These are phyloP conservation scores for Ceratocystis ficicola DNA, from an alignment of 2,329 filamentous ascomycete genomes.

Conservation along the genomic window DNA sequence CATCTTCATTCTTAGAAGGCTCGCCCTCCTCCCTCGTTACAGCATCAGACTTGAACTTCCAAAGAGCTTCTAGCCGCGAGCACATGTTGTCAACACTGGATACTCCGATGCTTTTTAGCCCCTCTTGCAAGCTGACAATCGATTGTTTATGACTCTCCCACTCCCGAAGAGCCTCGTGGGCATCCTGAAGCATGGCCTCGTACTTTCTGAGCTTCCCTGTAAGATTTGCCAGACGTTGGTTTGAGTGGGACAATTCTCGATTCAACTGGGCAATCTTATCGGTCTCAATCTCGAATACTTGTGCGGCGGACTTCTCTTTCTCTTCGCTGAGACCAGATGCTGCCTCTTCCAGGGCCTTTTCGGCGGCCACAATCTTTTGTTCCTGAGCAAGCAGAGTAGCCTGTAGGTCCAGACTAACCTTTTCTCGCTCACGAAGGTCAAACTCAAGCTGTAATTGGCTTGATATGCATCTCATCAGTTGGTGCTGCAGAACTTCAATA, in stretches of 20 bases:
- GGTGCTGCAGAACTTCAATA: slow-evolving; percentile 4
- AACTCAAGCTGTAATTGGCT: slow-evolving; percentile 7
- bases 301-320: background rate
- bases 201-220: slow-evolving; percentile 20
- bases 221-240: slow-evolving; percentile 23
- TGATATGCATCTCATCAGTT: slow-evolving; percentile 14
- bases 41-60: slow-evolving; percentile 7
- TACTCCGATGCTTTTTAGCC: slow-evolving; percentile 11
- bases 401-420: slow-evolving; percentile 7
- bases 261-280: background rate
- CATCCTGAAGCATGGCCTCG: slow-evolving; percentile 16
- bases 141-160: slow-evolving; percentile 20
- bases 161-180: slow-evolving; percentile 16
- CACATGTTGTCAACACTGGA: slow-evolving; percentile 14
- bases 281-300: background rate
- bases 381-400: slow-evolving; percentile 12
- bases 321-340: background rate
- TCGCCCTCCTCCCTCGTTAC: background rate
- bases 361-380: slow-evolving; percentile 11
- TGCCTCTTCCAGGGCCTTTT: background rate
- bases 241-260: slow-evolving; percentile 17
- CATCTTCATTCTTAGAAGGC: background rate
- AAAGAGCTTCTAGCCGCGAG: slow-evolving; percentile 13
- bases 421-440: slow-evolving; percentile 16
- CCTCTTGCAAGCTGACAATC: slow-evolving; percentile 14